A percentile compares a stretch with the other conserved stretches of the same genome.
Evolutionary conservation across 257 asterid genomes (phyloP).

Genomic region (Solanum commersonii): DNA sequence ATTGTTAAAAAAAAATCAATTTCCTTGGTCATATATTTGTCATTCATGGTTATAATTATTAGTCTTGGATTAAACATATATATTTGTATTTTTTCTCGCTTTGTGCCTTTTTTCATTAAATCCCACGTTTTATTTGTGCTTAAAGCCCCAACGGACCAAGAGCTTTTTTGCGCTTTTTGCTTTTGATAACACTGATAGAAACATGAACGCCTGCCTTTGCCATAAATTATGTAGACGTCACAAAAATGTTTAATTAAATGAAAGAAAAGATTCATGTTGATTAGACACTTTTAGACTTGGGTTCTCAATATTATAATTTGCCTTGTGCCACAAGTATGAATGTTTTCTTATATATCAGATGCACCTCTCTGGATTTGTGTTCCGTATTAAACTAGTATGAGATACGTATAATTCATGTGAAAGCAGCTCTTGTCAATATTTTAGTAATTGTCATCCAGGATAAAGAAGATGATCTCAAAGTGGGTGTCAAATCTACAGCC

Average conservation of each 20-base stretch:
- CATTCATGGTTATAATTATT: background rate
- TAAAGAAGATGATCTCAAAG: conserved; percentile 71
- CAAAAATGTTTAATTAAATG: background rate
- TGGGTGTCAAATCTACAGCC: conserved; percentile 92
- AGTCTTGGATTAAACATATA: background rate
- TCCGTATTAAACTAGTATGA: background rate
- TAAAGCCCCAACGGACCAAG: background rate
- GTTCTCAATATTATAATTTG: background rate
- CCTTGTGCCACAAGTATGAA: background rate
- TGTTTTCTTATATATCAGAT: background rate
- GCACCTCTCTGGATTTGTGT: background rate
- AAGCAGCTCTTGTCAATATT: background rate
- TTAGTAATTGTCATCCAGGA: conserved; percentile 35
- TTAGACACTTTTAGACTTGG: background rate
- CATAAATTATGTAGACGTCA: background rate
- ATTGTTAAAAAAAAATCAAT: no score
- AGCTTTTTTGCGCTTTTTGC: background rate
- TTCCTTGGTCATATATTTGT: background rate
- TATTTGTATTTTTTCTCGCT: background rate
- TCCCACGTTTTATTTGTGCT: background rate
- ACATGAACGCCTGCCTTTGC: background rate
- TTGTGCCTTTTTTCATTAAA: background rate
- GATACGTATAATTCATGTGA: background rate
- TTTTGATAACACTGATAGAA: background rate
- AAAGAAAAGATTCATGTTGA: background rate